Evolutionary conservation across 106 monocot species (phyloP).

Genomic region (Ottelia alismoides): DNA sequence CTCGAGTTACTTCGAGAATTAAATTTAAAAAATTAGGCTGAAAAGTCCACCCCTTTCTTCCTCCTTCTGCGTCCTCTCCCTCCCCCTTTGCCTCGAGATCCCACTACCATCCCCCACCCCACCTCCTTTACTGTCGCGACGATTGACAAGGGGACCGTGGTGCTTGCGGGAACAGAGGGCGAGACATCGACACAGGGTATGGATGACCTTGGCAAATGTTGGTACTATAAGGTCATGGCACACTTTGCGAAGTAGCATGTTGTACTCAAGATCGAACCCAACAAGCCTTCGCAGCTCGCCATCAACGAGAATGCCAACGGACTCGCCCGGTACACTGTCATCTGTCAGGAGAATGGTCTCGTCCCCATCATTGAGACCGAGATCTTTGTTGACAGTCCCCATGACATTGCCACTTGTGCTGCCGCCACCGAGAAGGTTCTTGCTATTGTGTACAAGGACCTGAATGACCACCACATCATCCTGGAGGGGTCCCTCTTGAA

Average conservation of each 20-base stretch:
- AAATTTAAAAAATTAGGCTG: too few species aligned
- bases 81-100: too few species aligned
- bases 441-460: constrained; percentile 35
- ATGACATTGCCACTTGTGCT: constrained; percentile 35
- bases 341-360: constrained; percentile 30
- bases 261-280: constrained; percentile 38
- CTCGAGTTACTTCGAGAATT: too few species aligned
- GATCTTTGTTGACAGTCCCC: too few species aligned
- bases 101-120: background rate
- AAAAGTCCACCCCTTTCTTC: too few species aligned
- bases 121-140: background rate
- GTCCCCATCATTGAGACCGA: constrained; percentile 56
- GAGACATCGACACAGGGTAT: constrained; percentile 9
- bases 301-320: too few species aligned
- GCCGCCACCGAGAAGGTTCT: constrained; percentile 39
- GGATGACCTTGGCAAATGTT: constrained; percentile 12
- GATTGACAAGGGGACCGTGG: constrained; percentile 9
- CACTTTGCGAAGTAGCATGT: constrained; percentile 18
- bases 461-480: constrained; percentile 46
- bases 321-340: constrained; percentile 26
- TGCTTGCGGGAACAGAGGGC: constrained; percentile 5
- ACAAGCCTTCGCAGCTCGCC: constrained; percentile 35
- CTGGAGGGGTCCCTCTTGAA: constrained; percentile 17
- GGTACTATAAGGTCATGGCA: constrained; percentile 6
- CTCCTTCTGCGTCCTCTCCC: too few species aligned